phyloP scores from a whole-genome alignment of 2,329 filamentous ascomycete species.

The Colletotrichum ledebouriae region DNA sequence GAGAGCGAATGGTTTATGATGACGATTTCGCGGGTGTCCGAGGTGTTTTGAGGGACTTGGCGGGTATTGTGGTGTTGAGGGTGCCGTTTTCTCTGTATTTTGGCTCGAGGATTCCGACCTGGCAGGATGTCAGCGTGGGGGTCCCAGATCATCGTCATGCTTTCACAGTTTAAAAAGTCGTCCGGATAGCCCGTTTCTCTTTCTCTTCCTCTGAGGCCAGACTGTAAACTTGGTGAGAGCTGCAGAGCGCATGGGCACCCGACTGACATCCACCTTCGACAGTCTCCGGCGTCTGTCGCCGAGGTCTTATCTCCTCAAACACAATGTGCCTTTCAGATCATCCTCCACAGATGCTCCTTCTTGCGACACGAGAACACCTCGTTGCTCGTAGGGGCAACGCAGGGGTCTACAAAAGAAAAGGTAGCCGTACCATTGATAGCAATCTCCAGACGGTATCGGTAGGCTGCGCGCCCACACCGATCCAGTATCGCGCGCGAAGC shows the following conservation, averaged over 20 bases:
- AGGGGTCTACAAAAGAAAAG: not conserved
- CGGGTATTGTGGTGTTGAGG: constrained; percentile 35
- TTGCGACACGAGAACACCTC: too few relatives aligned
- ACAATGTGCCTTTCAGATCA: too few relatives aligned
- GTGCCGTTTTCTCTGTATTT: constrained; percentile 47
- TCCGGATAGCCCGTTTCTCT: too few relatives aligned
- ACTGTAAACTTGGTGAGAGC: too few relatives aligned
- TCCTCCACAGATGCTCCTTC: too few relatives aligned
- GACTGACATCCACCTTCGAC: too few relatives aligned
- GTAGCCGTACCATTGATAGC: constrained; percentile 78
- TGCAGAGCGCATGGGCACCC: too few relatives aligned
- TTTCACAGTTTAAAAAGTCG: not conserved
- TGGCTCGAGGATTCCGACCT: constrained; percentile 59
- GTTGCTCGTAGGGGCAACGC: too few relatives aligned
- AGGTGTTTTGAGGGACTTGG: constrained; percentile 34
- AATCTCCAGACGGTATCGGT: constrained; percentile 91
- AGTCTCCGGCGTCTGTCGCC: too few relatives aligned
- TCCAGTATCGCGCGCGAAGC: constrained; percentile 89
- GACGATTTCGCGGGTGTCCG: not conserved
- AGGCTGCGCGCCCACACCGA: constrained; percentile 96
- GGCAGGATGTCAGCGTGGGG: not conserved
- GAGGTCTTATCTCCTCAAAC: too few relatives aligned
- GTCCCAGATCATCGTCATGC: not conserved
- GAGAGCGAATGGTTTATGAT: constrained; percentile 6
- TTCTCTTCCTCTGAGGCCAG: too few relatives aligned